These are phyloP conservation scores for Xylaria sp. DNA, from an alignment of 2,329 filamentous ascomycete genomes.

Conservation along the genomic window DNA sequence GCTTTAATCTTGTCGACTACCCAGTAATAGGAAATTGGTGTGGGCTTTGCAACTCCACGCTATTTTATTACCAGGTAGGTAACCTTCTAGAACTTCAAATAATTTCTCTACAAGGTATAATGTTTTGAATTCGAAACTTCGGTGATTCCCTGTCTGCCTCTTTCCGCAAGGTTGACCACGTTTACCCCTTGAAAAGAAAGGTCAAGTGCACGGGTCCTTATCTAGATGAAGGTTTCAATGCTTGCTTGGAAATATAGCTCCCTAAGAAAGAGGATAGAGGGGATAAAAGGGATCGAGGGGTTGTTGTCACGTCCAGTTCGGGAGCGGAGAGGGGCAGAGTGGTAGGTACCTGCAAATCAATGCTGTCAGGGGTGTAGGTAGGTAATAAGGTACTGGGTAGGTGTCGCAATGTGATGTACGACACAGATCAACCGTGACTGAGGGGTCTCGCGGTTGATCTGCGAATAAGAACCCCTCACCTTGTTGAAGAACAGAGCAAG, in stretches of 20 bases:
- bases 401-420: not conserved
- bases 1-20: conserved; percentile 1
- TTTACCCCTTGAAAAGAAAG: not conserved
- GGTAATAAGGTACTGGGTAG: too few species aligned
- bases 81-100: conserved; percentile 16
- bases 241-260: not conserved
- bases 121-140: not conserved
- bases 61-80: conserved; percentile 22
- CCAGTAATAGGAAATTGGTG: conserved; percentile 19
- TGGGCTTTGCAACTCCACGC: conserved; percentile 17
- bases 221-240: not conserved
- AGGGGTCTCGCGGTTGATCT: conserved; percentile 7
- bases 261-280: conserved; percentile 1
- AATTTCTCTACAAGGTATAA: conserved; percentile 5
- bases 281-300: conserved; percentile 19
- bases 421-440: not conserved
- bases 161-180: not conserved
- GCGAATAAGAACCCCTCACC: conserved; percentile 10
- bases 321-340: conserved; percentile 31
- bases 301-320: conserved; percentile 6
- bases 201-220: not conserved
- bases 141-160: not conserved
- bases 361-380: not conserved
- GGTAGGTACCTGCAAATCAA: not conserved
- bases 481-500: not conserved